Percentiles rank a stretch among this genome's conserved stretches.
Conservation (phyloP, 2,329 filamentous ascomycete genomes). For the Clarireedia hainanense region DNA sequence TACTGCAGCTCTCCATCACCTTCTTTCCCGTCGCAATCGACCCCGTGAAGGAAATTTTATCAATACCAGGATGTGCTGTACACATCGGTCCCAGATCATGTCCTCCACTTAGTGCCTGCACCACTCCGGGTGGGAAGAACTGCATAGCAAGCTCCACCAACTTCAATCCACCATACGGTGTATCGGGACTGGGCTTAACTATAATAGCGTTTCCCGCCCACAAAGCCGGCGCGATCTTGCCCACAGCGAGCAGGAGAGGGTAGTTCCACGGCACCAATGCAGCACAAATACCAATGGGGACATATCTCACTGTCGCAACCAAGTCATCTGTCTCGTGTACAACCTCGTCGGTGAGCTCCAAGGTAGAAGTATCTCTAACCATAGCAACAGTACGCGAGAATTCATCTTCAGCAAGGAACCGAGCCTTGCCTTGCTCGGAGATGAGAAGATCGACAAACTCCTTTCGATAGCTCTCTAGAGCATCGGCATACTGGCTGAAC, state of each 20-base stretch:
- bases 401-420: constrained; percentile 16
- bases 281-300: constrained; percentile 41
- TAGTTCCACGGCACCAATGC: constrained; percentile 57
- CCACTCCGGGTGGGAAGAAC: constrained; percentile 44
- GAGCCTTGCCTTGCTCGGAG: constrained; percentile 44
- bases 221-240: constrained; percentile 42
- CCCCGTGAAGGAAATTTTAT: constrained; percentile 52
- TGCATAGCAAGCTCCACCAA: constrained; percentile 41
- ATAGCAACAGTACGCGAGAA: constrained; percentile 9
- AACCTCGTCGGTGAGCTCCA: constrained; percentile 8
- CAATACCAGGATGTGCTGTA: constrained; percentile 45
- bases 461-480: constrained; percentile 30
- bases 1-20: constrained; percentile 35
- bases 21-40: constrained; percentile 42
- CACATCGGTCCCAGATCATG: constrained; percentile 46
- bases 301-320: constrained; percentile 36
- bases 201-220: constrained; percentile 46
- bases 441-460: constrained; percentile 30
- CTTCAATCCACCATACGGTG: constrained; percentile 43
- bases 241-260: constrained; percentile 37
- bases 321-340: constrained; percentile 4
- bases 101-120: constrained; percentile 34
- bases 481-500: constrained; percentile 27
- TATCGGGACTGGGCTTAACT: constrained; percentile 50
- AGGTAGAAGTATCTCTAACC: constrained; percentile 1